Percentiles rank a stretch among this genome's conserved stretches.
Conservation (phyloP, 495 filamentous ascomycete species). For the Jackrogersella minutella region DNA sequence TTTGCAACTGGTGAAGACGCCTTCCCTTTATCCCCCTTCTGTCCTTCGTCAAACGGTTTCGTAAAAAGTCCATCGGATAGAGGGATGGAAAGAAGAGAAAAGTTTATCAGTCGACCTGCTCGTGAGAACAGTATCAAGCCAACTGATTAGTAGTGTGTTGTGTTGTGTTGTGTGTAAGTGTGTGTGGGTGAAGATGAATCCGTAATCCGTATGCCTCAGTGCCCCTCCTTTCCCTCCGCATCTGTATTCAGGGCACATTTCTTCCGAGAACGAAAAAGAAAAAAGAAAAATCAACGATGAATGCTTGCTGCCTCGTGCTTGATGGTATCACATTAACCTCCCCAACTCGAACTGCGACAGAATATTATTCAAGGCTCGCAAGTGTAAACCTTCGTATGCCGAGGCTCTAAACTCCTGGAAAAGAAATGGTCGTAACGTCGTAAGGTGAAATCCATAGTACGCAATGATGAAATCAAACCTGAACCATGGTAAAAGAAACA, state of each 20-base stretch:
- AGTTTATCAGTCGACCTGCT: background rate
- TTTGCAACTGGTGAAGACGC: background rate
- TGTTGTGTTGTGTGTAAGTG: too few species aligned
- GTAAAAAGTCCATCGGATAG: background rate
- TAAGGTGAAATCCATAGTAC: conserved; percentile 20
- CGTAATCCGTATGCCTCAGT: conserved; percentile 13
- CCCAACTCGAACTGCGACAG: conserved; percentile 17
- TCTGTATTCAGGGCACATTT: conserved; percentile 3
- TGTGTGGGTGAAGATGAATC: conserved; percentile 7
- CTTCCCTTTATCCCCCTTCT: background rate
- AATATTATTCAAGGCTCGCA: conserved; percentile 34
- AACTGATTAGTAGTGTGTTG: too few species aligned
- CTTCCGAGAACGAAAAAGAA: conserved; percentile 1
- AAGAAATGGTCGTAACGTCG: conserved; percentile 41
- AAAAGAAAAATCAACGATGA: conserved; percentile 6
- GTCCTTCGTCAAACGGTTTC: background rate
- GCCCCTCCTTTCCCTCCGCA: background rate
- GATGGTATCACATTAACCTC: conserved; percentile 37
- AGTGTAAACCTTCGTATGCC: conserved; percentile 17
- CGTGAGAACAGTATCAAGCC: background rate
- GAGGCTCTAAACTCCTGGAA: conserved; percentile 31
- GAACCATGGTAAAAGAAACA: background rate
- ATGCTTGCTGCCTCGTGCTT: conserved; percentile 29
- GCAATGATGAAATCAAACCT: conserved; percentile 25
- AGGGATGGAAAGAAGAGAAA: conserved; percentile 5